Base-by-base conservation (phyloP, 306 rosid species). In the Malus sylvestris region DNA sequence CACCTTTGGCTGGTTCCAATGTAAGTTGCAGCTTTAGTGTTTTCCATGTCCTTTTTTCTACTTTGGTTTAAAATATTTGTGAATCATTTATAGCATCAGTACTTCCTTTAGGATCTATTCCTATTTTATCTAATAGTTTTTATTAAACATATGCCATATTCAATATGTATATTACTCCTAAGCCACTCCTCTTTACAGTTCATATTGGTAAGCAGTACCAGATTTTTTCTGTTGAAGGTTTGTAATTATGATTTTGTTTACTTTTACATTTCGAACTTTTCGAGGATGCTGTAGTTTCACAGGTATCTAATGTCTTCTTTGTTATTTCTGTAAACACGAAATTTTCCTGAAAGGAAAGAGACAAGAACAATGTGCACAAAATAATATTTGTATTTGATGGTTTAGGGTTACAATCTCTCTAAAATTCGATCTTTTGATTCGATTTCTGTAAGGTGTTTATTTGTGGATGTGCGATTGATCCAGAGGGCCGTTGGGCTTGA, bases 1-100 rank as follows among this genome's bases (percentile, higher is more conserved):
- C 97, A 35, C 91, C 98, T 80, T 82, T 95, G 86, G 92, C 96
- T 46, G 97, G 97, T 73, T 85, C 97, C 73, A 84, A 87, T 85
- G 98, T 95, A 89, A 70, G 97, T 81, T 60, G 46, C 64, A 29
- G 45, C 11, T 40, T 8, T 42, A 60, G 44, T 57, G 25, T 27
- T 23, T 59, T 29, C 22, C 71, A 10, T 67, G 19, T 33, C 73
- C 38, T 51, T 69, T 69, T 67, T 46, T 73, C 70, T 70, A 66
- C 22, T 42, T 73, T 60, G 29, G 32, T 73, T 60, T 72, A 52
- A 23, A 29, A 22, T 15, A 12, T 72, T 59, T 42, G 68, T 73
- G 18, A 22, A 59, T 22, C 66, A 68, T 68, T 35, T 57, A 22
- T 40, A 35, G 52, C 5, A 57, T 33, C n/a, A 57, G 52, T 72